phyloP scores from a whole-genome alignment of 1,284 basidiomycete species.

The Prillingera fragicola region DNA sequence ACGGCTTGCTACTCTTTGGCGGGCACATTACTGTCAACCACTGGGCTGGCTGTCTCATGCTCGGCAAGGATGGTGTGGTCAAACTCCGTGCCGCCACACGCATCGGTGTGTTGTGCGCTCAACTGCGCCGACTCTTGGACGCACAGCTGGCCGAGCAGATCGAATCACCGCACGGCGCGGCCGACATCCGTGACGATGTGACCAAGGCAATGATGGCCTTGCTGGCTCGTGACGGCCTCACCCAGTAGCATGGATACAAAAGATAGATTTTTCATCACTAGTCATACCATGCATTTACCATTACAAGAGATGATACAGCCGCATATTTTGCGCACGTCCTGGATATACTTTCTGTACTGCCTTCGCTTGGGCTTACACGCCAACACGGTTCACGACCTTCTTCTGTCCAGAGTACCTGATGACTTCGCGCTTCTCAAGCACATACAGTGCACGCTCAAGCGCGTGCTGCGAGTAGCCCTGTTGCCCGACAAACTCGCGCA shows the following conservation, averaged over 20 bases:
- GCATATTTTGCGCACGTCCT: not conserved
- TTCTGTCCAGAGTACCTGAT: conserved; percentile 77
- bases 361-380: conserved; percentile 39
- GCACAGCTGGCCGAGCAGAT: conserved; percentile 57
- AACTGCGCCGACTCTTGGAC: conserved; percentile 71
- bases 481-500: conserved; percentile 90
- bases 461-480: conserved; percentile 89
- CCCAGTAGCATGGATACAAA: conserved; percentile 3
- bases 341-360: not conserved
- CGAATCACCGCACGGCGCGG: conserved; percentile 44
- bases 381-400: conserved; percentile 43
- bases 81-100: conserved; percentile 75
- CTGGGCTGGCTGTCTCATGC: conserved; percentile 65
- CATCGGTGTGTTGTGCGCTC: conserved; percentile 84
- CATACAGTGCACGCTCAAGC: conserved; percentile 82
- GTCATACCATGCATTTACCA: conserved; percentile 3
- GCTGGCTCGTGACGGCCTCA: conserved; percentile 50
- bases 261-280: not conserved
- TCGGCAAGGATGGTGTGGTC: conserved; percentile 56
- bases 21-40: conserved; percentile 74
- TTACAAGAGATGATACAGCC: conserved; percentile 6
- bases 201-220: conserved; percentile 65
- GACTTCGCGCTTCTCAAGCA: conserved; percentile 93
- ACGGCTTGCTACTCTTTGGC: conserved; percentile 77
- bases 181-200: conserved; percentile 58